Percentiles rank a stretch among this genome's conserved stretches.
Conservation (phyloP, 2,329 filamentous ascomycete species). For the Phialophora chinensis region DNA sequence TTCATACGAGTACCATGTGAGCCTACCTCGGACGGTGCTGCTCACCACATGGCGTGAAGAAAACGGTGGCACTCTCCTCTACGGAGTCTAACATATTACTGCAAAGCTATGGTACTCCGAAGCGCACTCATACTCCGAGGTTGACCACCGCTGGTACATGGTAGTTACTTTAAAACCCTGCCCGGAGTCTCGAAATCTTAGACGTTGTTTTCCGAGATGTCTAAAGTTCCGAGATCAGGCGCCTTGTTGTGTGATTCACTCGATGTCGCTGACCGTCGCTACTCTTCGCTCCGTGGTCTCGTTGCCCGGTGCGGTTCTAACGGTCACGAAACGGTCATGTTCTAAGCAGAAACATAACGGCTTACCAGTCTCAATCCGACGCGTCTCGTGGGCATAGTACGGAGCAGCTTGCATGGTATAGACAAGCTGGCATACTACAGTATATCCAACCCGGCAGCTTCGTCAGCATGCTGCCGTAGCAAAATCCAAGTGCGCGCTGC, state of each 20-base stretch:
- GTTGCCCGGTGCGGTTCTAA: neutral
- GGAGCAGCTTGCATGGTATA: neutral
- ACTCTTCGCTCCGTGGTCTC: neutral
- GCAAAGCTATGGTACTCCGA: neutral
- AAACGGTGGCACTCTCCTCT: neutral
- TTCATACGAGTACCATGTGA: neutral
- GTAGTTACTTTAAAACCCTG: neutral
- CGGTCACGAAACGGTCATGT: neutral
- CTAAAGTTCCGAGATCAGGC: neutral
- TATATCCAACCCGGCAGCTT: neutral
- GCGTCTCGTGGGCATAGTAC: neutral
- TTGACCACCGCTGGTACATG: neutral
- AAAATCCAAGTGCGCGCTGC: neutral
- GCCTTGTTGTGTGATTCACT: neutral
- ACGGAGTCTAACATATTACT: neutral
- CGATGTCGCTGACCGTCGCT: neutral
- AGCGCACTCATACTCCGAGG: neutral
- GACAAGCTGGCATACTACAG: neutral
- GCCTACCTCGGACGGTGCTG: neutral
- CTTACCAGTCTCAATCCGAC: neutral
- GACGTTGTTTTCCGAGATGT: neutral
- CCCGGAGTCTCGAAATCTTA: neutral
- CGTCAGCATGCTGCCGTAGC: neutral
- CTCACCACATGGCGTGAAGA: neutral
- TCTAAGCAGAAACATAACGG: neutral